Evolutionary conservation across 257 asterid genomes (phyloP).

Genomic region (Hygrophila difformis): DNA sequence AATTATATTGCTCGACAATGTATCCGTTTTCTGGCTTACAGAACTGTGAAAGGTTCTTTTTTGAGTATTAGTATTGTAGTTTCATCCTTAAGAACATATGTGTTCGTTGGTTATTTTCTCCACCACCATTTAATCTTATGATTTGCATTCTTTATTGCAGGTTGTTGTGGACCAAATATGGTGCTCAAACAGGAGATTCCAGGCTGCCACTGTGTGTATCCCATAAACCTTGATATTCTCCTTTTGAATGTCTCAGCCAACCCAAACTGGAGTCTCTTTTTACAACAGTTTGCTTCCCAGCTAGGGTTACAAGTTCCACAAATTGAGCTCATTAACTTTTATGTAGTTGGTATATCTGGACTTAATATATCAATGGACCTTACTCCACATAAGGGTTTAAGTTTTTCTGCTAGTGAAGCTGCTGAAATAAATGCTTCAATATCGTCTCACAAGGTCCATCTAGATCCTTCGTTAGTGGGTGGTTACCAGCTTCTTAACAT

Average conservation of each 20-base stretch:
- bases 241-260: constrained; percentile 73
- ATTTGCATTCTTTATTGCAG: constrained; percentile 32
- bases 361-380: constrained; percentile 95
- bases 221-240: constrained; percentile 78
- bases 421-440: constrained; percentile 57
- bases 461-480: constrained; percentile 74
- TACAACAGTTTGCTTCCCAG: constrained; percentile 69
- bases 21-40: constrained; percentile 9
- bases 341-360: constrained; percentile 57
- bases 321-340: constrained; percentile 88
- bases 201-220: constrained; percentile 82
- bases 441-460: constrained; percentile 46
- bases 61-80: not conserved
- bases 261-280: constrained; percentile 71
- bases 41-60: not conserved
- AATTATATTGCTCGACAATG: constrained; percentile 24
- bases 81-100: not conserved
- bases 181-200: constrained; percentile 68
- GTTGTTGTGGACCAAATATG: constrained; percentile 81
- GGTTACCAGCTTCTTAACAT: constrained; percentile 72
- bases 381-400: constrained; percentile 62
- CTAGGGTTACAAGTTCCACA: constrained; percentile 63
- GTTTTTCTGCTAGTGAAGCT: constrained; percentile 65
- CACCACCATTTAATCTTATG: constrained; percentile 9
- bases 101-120: not conserved